phyloP scores from a whole-genome alignment of 805 yeast genomes.

The Starmerella riodocensis region DNA sequence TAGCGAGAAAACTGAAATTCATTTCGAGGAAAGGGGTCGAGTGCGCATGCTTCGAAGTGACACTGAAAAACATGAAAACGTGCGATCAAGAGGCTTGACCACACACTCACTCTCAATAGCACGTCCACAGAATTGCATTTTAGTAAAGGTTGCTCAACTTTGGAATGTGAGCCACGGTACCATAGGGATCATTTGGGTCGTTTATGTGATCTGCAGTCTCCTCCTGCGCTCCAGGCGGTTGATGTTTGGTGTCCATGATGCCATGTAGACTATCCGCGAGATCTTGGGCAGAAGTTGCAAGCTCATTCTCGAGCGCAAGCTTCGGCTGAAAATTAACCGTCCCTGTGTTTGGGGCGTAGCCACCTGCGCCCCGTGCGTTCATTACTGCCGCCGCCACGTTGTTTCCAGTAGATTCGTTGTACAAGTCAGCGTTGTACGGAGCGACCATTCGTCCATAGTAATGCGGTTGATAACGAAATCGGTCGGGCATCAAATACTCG shows the following conservation, averaged over 20 bases:
- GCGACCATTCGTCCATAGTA: neutral
- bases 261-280: constrained; percentile 9
- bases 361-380: constrained; percentile 2
- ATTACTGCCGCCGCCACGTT: constrained; percentile 6
- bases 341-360: constrained; percentile 6
- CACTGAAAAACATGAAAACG: too few relatives aligned
- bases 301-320: neutral
- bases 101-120: too few relatives aligned
- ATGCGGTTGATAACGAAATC: neutral
- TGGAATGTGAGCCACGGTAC: constrained; percentile 2
- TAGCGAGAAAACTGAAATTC: too few relatives aligned
- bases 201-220: neutral
- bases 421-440: constrained; percentile 10
- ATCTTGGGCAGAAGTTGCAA: constrained; percentile 4
- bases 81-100: too few relatives aligned
- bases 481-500: neutral
- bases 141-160: constrained; percentile 13
- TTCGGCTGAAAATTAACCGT: neutral
- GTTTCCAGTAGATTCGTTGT: constrained; percentile 8
- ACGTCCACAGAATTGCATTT: neutral
- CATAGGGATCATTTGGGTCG: neutral
- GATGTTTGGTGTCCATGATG: neutral
- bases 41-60: too few relatives aligned
- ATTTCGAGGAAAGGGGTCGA: too few relatives aligned
- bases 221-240: neutral